Base-by-base conservation (phyloP, 2,329 filamentous ascomycete genomes). In the Botryosphaeria dothidea region DNA sequence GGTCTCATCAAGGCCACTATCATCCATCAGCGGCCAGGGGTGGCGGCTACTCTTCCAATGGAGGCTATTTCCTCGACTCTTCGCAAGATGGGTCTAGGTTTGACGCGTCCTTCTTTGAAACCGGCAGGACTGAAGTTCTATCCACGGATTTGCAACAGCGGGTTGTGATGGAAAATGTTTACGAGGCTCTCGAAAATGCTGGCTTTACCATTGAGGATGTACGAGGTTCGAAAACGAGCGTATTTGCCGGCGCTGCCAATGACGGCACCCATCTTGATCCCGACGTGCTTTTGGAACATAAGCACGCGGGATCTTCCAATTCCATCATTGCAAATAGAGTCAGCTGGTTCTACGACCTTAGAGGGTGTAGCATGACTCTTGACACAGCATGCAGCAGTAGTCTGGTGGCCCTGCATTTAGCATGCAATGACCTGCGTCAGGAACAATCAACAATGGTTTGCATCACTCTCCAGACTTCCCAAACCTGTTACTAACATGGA, bases 101-200 rank as follows among this genome's bases (percentile, higher is more conserved):
- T 29, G 69, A 70, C 49, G 51, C 68, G 13, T 19, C 49, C n/a
- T 70, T 70, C 62, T 70, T 70, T 64, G 68, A 66, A 46, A 67
- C 69, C 29, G 17, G 34, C 21, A 46, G 49, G 13, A 61, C 65
- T 8, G 72, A 75, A 36, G 70, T 71, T 3, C 62, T 66, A 2
- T 64, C 64, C 23, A 71, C 73, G 66, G 72, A 75, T 51, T 70
- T 72, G 3, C 68, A 72, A 11, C 68, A 72, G 17, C 71, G 73
- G 15, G 66, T 71, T 11, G 62, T 71, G 3, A 63, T 75, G 5
- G 73, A 75, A 60, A 70, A 70, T 17, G 70, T 72, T 0, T 77
- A 76, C 29, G 74, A 80, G 66, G 76, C 78, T 0, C 67, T 86
- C 1, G 79, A 81, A 56, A 75, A 74, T 66, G 70, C 67, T 9